Percentiles rank a stretch among this genome's conserved stretches.
phyloP scores from a whole-genome alignment of 1,284 basidiomycete species.

The Chiua sp. region DNA sequence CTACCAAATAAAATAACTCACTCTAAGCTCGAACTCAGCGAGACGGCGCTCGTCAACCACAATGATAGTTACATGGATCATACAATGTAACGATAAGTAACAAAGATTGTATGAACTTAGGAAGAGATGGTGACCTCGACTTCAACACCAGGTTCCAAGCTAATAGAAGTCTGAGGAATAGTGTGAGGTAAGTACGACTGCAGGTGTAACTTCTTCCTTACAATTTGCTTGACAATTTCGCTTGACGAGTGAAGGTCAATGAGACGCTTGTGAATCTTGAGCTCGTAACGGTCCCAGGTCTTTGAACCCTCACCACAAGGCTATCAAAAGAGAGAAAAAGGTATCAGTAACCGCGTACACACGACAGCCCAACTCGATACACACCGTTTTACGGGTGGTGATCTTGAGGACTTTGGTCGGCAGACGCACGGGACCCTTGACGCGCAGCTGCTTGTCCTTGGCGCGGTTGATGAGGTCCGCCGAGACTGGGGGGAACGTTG shows the following conservation, averaged over 20 bases:
- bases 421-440: slow-evolving; percentile 99
- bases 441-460: slow-evolving; percentile 99
- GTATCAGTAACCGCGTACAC: slow-evolving; percentile 6
- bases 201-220: slow-evolving; percentile 47
- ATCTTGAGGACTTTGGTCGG: slow-evolving; percentile 99
- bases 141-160: slow-evolving; percentile 98
- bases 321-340: slow-evolving; percentile 43
- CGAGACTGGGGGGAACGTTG: slow-evolving; percentile 69
- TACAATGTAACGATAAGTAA: slow-evolving; percentile 3
- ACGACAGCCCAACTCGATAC: slow-evolving; percentile 37
- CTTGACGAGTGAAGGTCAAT: slow-evolving; percentile 99
- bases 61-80: slow-evolving; percentile 1
- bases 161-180: slow-evolving; percentile 86
- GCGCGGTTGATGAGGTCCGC: slow-evolving; percentile 97
- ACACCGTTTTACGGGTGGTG: slow-evolving; percentile 96
- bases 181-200: slow-evolving; percentile 3
- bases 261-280: slow-evolving; percentile 99
- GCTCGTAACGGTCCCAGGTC: slow-evolving; percentile 99
- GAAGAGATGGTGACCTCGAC: slow-evolving; percentile 98
- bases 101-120: slow-evolving; percentile 23
- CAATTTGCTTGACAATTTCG: slow-evolving; percentile 99
- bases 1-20: slow-evolving; percentile 1
- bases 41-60: neutral
- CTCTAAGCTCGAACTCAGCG: neutral
- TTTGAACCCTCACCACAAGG: slow-evolving; percentile 99